Percentiles rank a stretch among this genome's conserved stretches.
These are phyloP conservation scores for Pseudocercospora musae DNA, from an alignment of 2,329 filamentous ascomycete species.

Conservation along the genomic window DNA sequence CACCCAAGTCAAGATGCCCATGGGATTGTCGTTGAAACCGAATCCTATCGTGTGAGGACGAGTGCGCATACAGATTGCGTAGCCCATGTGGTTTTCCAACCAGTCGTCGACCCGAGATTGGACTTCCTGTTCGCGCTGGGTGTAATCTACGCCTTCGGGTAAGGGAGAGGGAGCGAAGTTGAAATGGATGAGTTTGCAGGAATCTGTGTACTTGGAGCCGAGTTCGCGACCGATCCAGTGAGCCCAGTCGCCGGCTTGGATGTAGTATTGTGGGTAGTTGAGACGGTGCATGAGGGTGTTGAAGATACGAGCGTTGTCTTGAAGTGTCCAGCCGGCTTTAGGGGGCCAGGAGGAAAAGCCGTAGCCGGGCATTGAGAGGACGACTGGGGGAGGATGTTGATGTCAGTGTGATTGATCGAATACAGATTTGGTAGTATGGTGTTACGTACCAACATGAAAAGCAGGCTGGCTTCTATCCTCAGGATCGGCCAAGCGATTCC, in stretches of 20 bases:
- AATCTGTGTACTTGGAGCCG: conserved; percentile 35
- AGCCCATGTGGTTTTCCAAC: conserved; percentile 41
- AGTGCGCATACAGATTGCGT: conserved; percentile 37
- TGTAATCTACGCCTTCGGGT: conserved; percentile 33
- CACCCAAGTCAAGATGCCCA: conserved; percentile 45
- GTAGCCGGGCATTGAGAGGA: conserved; percentile 56
- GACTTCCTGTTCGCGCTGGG: conserved; percentile 35
- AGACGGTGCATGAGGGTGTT: conserved; percentile 41
- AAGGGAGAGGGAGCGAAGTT: conserved; percentile 42
- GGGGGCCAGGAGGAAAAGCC: conserved; percentile 45
- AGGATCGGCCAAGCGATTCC: conserved; percentile 34
- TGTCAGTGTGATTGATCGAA: no score
- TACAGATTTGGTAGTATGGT: no score
- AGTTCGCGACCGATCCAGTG: conserved; percentile 42
- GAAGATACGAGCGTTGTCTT: conserved; percentile 39
- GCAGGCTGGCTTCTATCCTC: conserved; percentile 34
- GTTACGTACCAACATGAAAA: conserved; percentile 47
- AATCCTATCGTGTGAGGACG: conserved; percentile 45
- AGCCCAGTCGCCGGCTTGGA: conserved; percentile 43
- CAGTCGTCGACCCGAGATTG: conserved; percentile 38
- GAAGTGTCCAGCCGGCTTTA: conserved; percentile 34
- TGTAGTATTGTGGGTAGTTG: conserved; percentile 39
- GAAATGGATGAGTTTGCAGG: conserved; percentile 41
- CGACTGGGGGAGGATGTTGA: no score
- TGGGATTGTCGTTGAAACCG: conserved; percentile 43